Conservation (phyloP, 768 basidiomycete genomes). For the Leccinum barrowsii region DNA sequence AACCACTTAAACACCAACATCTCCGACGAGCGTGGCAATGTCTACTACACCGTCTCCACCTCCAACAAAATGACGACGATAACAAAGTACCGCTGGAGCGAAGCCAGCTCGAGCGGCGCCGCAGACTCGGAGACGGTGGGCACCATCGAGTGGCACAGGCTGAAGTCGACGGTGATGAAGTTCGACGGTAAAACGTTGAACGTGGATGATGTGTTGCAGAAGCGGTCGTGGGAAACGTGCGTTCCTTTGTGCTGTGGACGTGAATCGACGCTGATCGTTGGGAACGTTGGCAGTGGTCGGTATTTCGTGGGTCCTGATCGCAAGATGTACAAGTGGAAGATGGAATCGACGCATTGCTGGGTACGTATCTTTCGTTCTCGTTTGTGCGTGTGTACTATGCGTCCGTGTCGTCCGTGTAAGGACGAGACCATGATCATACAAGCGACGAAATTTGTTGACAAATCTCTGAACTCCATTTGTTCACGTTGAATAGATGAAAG, state of each 20-base stretch:
- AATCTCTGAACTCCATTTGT: neutral
- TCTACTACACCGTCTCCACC: constrained; percentile 21
- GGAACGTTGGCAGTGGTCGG: constrained; percentile 22
- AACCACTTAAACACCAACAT: constrained; percentile 22
- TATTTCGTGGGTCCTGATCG: constrained; percentile 32
- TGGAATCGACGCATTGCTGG: constrained; percentile 24
- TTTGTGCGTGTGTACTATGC: neutral
- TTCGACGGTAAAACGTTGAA: constrained; percentile 15
- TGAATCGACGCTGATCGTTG: neutral
- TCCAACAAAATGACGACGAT: constrained; percentile 22
- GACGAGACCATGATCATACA: neutral
- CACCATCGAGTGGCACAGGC: constrained; percentile 24
- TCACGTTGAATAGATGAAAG: constrained; percentile 16
- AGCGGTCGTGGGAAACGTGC: constrained; percentile 17
- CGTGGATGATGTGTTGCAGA: constrained; percentile 10
- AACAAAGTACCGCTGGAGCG: constrained; percentile 22
- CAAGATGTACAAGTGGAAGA: constrained; percentile 32
- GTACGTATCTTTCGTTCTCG: constrained; percentile 10
- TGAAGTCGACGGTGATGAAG: constrained; percentile 6
- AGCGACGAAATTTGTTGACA: neutral
- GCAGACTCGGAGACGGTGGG: constrained; percentile 19
- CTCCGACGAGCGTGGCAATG: constrained; percentile 16
- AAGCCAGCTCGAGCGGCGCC: constrained; percentile 2
- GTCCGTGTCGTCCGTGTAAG: neutral
- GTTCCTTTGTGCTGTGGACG: neutral